These are phyloP conservation scores for Pseudogymnoascus sp. DNA, from an alignment of 2,329 filamentous ascomycete species.

Conservation along the genomic window DNA sequence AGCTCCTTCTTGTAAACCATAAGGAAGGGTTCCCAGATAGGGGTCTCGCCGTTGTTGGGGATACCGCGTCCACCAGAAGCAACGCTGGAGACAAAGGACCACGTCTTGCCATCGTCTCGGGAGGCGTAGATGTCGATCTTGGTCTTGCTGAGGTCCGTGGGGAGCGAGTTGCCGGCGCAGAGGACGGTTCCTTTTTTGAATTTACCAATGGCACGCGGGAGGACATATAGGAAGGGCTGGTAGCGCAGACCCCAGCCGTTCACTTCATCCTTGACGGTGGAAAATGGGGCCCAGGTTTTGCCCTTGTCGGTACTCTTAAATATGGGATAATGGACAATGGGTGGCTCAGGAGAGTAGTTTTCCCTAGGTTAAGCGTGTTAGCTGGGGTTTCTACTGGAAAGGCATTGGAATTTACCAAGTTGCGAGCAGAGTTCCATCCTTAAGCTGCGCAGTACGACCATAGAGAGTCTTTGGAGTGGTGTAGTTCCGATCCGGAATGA, in stretches of 20 bases:
- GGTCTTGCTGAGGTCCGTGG: conserved; percentile 49
- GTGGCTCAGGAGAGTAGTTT: conserved; percentile 49
- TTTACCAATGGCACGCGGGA: conserved; percentile 48
- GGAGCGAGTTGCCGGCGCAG: conserved; percentile 37
- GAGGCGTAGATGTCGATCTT: conserved; percentile 64
- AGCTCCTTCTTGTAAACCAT: conserved; percentile 49
- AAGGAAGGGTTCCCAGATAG: conserved; percentile 68
- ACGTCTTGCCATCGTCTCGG: conserved; percentile 49
- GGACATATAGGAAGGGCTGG: conserved; percentile 60
- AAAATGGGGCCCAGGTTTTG: conserved; percentile 54
- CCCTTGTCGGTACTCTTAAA: conserved; percentile 46
- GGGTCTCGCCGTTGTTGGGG: conserved; percentile 53
- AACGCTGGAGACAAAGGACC: conserved; percentile 60
- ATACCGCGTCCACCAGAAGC: conserved; percentile 52
- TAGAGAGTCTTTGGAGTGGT: conserved; percentile 26
- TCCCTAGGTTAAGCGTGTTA: conserved; percentile 23
- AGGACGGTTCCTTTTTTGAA: conserved; percentile 57
- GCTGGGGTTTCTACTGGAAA: not conserved
- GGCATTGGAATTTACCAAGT: conserved; percentile 33
- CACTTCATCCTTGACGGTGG: conserved; percentile 53
- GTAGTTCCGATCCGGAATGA: conserved; percentile 22
- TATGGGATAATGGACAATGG: conserved; percentile 43
- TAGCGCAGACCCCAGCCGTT: conserved; percentile 60
- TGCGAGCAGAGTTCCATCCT: conserved; percentile 37
- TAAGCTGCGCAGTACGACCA: conserved; percentile 29